These are phyloP conservation scores for Lathyrus oleraceus DNA, from an alignment of 306 rosid species.

Conservation along the genomic window DNA sequence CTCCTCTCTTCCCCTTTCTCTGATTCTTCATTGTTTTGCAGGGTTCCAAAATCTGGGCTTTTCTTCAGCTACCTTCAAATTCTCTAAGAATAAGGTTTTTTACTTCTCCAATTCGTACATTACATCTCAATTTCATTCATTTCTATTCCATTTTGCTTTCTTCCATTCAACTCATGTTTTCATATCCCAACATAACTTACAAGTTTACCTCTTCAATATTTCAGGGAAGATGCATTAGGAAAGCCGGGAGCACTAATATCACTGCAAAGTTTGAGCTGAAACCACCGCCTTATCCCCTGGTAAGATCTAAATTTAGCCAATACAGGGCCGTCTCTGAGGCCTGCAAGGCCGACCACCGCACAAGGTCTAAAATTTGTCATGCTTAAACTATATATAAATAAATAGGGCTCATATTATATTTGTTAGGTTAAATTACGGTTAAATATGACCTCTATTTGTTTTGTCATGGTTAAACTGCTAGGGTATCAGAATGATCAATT, in stretches of 20 bases:
- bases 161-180: too few species aligned
- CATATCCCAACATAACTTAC: too few species aligned
- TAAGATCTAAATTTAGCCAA: conserved; percentile 38
- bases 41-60: conserved; percentile 27
- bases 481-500: too few species aligned
- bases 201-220: conserved; percentile 5
- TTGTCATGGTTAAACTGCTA: too few species aligned
- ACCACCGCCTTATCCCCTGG: conserved; percentile 91
- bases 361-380: too few species aligned
- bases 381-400: too few species aligned
- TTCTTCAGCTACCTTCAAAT: conserved; percentile 34
- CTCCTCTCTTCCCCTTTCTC: background rate
- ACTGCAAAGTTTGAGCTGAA: conserved; percentile 66
- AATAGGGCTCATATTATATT: too few species aligned
- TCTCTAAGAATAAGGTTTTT: conserved; percentile 49
- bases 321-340: too few species aligned
- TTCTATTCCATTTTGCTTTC: too few species aligned
- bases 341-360: too few species aligned
- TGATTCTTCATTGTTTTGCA: conserved; percentile 28
- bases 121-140: background rate
- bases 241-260: conserved; percentile 37
- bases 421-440: too few species aligned
- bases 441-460: too few species aligned
- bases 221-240: conserved; percentile 56
- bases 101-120: background rate